A percentile compares a stretch with the other conserved stretches of the same genome.
phyloP scores from a whole-genome alignment of 208 protist genomes.

The Leishmania tarentolae region DNA sequence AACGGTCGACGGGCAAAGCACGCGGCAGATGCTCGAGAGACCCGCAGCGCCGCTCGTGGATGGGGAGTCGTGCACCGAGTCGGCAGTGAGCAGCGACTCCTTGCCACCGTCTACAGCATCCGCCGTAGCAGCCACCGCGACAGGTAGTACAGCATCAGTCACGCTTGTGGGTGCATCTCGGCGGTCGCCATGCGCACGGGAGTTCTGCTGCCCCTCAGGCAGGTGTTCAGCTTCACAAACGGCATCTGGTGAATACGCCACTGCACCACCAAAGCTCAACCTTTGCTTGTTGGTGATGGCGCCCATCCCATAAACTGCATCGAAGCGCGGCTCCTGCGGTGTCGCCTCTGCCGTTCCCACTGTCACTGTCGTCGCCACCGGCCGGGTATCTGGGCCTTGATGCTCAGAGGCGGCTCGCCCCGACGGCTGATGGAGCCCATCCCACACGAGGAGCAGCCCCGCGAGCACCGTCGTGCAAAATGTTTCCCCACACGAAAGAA shows the following conservation, averaged over 20 bases:
- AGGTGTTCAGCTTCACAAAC: neutral
- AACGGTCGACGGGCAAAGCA: slow-evolving; percentile 28
- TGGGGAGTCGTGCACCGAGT: neutral
- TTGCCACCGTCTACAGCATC: neutral
- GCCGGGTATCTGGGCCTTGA: neutral
- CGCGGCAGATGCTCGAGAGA: neutral
- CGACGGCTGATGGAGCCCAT: neutral
- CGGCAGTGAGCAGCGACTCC: neutral
- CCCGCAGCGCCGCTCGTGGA: neutral
- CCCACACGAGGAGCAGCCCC: slow-evolving; percentile 21
- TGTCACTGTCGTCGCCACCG: neutral
- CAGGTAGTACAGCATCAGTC: neutral
- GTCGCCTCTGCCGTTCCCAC: neutral
- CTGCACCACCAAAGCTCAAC: neutral
- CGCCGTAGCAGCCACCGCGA: neutral
- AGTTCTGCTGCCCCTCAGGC: neutral
- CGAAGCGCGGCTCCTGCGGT: neutral
- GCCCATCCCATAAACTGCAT: neutral
- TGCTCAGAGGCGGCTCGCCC: neutral
- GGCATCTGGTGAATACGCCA: neutral
- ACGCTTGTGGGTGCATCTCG: neutral
- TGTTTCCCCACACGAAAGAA: slow-evolving; percentile 47
- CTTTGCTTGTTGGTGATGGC: neutral
- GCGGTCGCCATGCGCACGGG: neutral
- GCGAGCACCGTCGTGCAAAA: slow-evolving; percentile 36